Evolutionary conservation across 768 basidiomycete genomes (phyloP), one percentile per base, ranked within the genome.

Genomic region (Hericium rajendrae): DNA sequence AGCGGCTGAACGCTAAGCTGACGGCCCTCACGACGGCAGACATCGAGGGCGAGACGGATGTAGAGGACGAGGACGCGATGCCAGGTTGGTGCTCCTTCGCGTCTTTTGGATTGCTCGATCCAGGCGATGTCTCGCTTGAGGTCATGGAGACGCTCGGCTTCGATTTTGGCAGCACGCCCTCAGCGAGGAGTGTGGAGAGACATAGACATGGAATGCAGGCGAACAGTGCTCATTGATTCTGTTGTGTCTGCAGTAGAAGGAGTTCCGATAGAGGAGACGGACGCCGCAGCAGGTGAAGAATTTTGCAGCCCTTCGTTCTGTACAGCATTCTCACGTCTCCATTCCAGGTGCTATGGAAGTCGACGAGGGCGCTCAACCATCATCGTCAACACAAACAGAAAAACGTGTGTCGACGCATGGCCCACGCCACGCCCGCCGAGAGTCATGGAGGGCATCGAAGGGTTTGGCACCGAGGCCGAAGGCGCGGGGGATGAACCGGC

Each of bases 391-490:
- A 32, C 32, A 32, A 49, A 62, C 64, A 56, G 59, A 64, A 49
- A 67, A 68, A 57, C 67, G 57, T 64, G 76, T 93, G 60, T 93
- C 91, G 9, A 94, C 92, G 2, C 89, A 93, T 64, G 92, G 91
- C 12, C 79, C 85, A 2, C 82, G 91, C 37, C 74, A 77, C 52
- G 87, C 88, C 51, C 75, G 92, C 59, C 77, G 88, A 60, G 91
- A 92, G 67, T 76, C 83, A 62, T 94, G 92, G 92, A 75, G 91
- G 67, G 72, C 72, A 56, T 85, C 91, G 22, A 94, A 92, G 68
- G 92, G 92, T 32, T 65, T 89, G 69, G 66, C 73, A 8, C 71
- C 82, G 24, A 68, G 79, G 61, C 75, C 80, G 8, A 75, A 74
- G 59, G 67, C 76, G 9, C 73, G 68, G 41, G 81, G 78, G 38